These are phyloP conservation scores for Eucalyptus paniculata DNA, from an alignment of 345 rosid genomes.

Conservation along the genomic window DNA sequence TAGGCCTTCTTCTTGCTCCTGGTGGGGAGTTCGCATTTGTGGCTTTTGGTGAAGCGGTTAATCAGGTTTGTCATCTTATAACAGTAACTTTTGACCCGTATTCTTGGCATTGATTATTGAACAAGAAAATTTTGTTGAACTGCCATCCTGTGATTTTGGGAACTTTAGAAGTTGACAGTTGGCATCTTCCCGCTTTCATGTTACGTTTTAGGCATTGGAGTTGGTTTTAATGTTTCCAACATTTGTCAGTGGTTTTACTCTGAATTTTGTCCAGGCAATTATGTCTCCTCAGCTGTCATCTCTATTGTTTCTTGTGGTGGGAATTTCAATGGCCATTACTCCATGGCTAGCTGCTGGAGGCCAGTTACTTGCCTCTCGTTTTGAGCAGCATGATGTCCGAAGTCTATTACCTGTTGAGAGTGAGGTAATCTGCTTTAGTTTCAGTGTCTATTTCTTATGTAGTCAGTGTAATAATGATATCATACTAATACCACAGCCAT, in stretches of 20 bases:
- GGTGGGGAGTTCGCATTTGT: slow-evolving; percentile 99
- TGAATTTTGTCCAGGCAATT: slow-evolving; percentile 56
- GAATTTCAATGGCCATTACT: slow-evolving; percentile 94
- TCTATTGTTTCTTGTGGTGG: slow-evolving; percentile 90
- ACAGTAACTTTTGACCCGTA: neutral
- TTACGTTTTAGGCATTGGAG: neutral
- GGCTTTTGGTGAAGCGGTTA: slow-evolving; percentile 98
- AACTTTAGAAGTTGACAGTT: neutral
- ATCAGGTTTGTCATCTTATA: slow-evolving; percentile 47
- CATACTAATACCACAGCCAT: neutral
- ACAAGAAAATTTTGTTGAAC: neutral
- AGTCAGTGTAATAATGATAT: neutral
- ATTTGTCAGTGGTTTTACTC: neutral
- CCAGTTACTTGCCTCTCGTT: slow-evolving; percentile 90
- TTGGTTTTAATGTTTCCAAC: neutral
- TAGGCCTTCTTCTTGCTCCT: slow-evolving; percentile 96
- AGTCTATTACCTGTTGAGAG: slow-evolving; percentile 93
- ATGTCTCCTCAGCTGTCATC: slow-evolving; percentile 91
- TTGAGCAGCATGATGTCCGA: slow-evolving; percentile 93
- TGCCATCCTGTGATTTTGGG: neutral
- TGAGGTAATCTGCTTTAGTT: slow-evolving; percentile 46
- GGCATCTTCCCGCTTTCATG: neutral
- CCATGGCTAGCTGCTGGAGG: slow-evolving; percentile 99
- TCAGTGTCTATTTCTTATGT: neutral
- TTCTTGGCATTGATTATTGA: neutral